Base-by-base conservation (phyloP, 2,329 filamentous ascomycete genomes). In the Pseudogymnoascus sp. region DNA sequence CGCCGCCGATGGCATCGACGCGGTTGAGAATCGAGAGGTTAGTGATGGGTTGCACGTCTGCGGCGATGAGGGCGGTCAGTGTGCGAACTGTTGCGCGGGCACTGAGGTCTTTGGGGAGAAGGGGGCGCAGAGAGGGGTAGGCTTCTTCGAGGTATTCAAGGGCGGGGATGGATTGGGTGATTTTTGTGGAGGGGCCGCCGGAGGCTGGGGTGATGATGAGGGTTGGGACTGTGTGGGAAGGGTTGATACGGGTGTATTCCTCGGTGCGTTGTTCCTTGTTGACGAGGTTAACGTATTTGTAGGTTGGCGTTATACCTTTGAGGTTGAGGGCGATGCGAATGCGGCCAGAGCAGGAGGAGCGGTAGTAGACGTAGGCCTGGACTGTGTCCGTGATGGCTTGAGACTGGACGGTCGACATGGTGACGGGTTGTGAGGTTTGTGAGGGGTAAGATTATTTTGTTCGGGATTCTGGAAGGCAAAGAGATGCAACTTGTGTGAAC, bases 81-180 rank as follows among this genome's bases (percentile, higher is more conserved):
- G 79, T 77, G 14, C 84, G 78, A 0, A 83, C 80, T 2, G 71
- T 68, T 0, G 83, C 82, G 16, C 84, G 76, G 0, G 65, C 68
- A 2, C 71, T 65, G 0, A 74, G 70, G 25, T 80, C 71, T 0
- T 73, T 70, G 0, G 83, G 83, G 0, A 86, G 75, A 1, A 85
- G 74, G 0, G 73, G 65, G 0, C 69, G 67, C 0, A 67, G 62
- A 0, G 74, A 66, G 0, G 80, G 77, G 43, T 78, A 77, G 1
- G 71, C 70, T 65, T 87, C 83, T 57, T 86, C 83, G 2, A 87
- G 76, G 64, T 81, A 87, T 67, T 87, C 83, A 3, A 87, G 74
- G 0, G 82, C 83, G 1, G 84, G 80, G 35, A 84, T 69, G 4
- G 82, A 85, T 67, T 85, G 82, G 4, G 77, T 78, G 30, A 81